phyloP scores from a whole-genome alignment of 2,329 filamentous ascomycete genomes.

The Botrytis cinerea region DNA sequence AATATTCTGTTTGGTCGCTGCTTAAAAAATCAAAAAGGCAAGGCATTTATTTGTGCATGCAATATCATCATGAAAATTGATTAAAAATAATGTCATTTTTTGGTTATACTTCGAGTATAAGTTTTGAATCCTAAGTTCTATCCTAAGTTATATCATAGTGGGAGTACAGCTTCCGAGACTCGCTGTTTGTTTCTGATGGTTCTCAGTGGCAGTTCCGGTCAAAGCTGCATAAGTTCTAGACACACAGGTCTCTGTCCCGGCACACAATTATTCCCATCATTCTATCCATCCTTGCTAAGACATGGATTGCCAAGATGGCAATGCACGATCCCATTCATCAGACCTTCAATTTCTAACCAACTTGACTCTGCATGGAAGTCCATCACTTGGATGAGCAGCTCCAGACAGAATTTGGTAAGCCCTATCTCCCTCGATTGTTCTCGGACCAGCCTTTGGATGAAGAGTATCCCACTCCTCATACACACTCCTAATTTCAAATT shows the following conservation, averaged over 20 bases:
- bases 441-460: not conserved
- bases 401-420: slow-evolving; percentile 6
- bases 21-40: no score
- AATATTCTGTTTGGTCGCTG: accelerated
- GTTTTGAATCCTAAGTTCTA: not conserved
- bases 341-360: not conserved
- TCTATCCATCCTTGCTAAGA: not conserved
- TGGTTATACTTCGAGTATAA: not conserved
- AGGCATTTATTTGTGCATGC: no score
- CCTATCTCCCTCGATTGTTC: not conserved
- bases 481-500: not conserved
- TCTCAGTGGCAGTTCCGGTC: not conserved
- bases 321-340: not conserved
- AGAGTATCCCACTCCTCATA: not conserved
- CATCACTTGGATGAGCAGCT: not conserved
- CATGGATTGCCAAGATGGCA: no score
- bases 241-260: not conserved
- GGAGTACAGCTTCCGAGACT: not conserved
- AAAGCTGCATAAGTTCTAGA: not conserved
- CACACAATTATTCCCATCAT: not conserved
- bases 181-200: not conserved
- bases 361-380: not conserved
- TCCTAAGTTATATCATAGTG: not conserved
- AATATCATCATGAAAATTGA: no score
- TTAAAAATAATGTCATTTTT: not conserved